A percentile compares a stretch with the other conserved stretches of the same genome.
These are phyloP conservation scores for Cucurbita pepo DNA, from an alignment of 306 rosid species.

Conservation along the genomic window DNA sequence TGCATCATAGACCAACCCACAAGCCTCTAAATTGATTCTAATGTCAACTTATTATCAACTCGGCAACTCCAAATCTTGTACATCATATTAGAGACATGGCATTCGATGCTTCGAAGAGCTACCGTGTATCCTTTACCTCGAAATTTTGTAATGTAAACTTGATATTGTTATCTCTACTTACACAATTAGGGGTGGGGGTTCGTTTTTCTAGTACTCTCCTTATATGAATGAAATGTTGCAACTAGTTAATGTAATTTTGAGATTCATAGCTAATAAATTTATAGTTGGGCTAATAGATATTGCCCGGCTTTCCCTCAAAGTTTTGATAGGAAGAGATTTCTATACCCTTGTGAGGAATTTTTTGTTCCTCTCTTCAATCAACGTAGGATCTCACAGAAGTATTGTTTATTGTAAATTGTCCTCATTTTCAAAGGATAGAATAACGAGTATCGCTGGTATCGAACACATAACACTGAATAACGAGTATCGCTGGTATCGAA, in stretches of 20 bases:
- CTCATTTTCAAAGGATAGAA: too few species aligned
- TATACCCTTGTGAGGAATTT: too few species aligned
- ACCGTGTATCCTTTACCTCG: background rate
- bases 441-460: too few species aligned
- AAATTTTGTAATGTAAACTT: background rate
- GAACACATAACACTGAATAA: too few species aligned
- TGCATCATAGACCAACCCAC: slow-evolving; percentile 28
- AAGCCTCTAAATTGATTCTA: background rate
- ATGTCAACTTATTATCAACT: background rate
- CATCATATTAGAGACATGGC: background rate
- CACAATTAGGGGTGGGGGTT: background rate
- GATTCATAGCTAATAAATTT: too few species aligned
- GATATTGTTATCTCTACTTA: background rate
- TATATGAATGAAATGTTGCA: background rate
- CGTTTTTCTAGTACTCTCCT: background rate
- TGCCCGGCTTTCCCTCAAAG: too few species aligned
- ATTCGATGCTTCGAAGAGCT: background rate
- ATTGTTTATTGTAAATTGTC: too few species aligned
- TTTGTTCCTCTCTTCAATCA: too few species aligned
- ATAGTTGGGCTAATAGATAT: too few species aligned
- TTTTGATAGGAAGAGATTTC: too few species aligned
- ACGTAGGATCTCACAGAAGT: too few species aligned
- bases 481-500: too few species aligned
- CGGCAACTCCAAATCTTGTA: background rate
- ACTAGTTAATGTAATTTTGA: background rate